Evolutionary conservation across 805 yeast species (phyloP).

Genomic region (Spathaspora girioi): DNA sequence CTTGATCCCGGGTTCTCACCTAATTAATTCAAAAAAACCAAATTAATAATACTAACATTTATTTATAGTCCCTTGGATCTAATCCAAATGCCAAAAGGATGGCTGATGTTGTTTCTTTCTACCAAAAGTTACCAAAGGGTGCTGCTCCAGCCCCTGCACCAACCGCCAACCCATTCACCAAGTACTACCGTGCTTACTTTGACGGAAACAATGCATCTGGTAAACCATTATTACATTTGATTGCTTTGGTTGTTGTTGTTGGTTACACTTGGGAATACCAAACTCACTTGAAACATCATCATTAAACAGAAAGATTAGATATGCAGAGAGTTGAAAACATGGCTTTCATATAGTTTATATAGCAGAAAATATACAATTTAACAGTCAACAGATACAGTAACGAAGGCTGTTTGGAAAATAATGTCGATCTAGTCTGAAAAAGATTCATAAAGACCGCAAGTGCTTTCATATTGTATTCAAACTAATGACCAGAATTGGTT

Average conservation of each 20-base stretch:
- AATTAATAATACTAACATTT: conserved; percentile 18
- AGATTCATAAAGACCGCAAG: too few species aligned
- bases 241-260: conserved; percentile 59
- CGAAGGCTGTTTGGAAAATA: too few species aligned
- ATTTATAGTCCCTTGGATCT: conserved; percentile 74
- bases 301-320: not conserved
- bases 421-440: too few species aligned
- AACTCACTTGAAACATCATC: conserved; percentile 65
- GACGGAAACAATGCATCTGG: conserved; percentile 82
- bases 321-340: not conserved
- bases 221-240: conserved; percentile 76
- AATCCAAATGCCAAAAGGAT: conserved; percentile 97
- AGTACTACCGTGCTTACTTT: conserved; percentile 82
- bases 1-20: too few species aligned
- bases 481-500: too few species aligned
- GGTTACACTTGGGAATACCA: conserved; percentile 94
- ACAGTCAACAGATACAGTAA: too few species aligned
- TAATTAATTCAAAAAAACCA: too few species aligned
- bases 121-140: conserved; percentile 95
- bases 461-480: too few species aligned
- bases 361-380: not conserved
- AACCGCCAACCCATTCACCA: conserved; percentile 60
- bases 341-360: not conserved
- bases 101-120: conserved; percentile 91
- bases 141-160: conserved; percentile 74